Base-by-base conservation (phyloP, 768 basidiomycete species). In the Tricholoma matsutake region DNA sequence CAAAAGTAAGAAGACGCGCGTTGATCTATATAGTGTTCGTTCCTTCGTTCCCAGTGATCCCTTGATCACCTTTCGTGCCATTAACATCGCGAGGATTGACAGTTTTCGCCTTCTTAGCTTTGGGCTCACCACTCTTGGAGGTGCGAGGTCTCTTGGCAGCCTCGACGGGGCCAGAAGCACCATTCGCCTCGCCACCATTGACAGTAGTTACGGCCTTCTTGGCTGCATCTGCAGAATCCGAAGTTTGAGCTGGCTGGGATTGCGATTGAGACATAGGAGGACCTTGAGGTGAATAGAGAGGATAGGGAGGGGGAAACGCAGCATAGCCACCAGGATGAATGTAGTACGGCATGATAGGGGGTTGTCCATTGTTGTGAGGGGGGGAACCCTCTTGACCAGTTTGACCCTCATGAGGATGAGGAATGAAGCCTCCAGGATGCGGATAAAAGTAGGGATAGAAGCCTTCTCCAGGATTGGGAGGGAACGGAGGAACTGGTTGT, bases 391-490 rank as follows among this genome's bases (percentile, higher is more conserved):
- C 56, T 32, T 69, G 64, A 20, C 66, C 61, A 8, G 73, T 66
- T 51, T 73, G 73, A 53, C 70, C 72, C 39, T 79, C 77, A 57
- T 72, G 74, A 53, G 68, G 66, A 34, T 71, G 74, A 3, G 73
- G 67, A 22, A 75, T 63, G 61, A 71, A 78, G 1, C 69, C 67
- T 2, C 71, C 72, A 0, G 73, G 71, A 29, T 72, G 76, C 22
- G 75, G 73, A 47, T 75, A 75, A 57, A 74, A 77, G 28, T 75
- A 64, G 10, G 71, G 75, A 61, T 76, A 77, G 60, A 75, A 79
- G 0, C 76, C 76, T 63, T 78, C 79, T 4, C 76, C 73, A 13
- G 68, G 57, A 10, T 53, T 53, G 16, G 63, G 59, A 13, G 71
- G 57, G 49, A 69, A 75, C 56, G 70, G 73, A 25, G 71, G 65